Base-by-base conservation (phyloP, 345 rosid genomes). In the Hibiscus mutabilis region DNA sequence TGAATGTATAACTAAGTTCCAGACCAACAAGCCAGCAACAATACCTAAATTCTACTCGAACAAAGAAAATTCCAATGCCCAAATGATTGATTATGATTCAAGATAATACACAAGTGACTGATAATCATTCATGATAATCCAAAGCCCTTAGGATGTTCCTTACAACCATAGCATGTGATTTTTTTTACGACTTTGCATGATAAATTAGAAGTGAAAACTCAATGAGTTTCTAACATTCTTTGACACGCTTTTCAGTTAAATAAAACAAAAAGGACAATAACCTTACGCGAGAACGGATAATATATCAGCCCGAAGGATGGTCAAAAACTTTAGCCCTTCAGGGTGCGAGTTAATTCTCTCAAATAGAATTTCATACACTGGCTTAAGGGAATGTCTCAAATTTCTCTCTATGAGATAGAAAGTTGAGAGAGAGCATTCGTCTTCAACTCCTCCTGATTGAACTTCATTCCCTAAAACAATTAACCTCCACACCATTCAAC, bases 341-440 rank as follows among this genome's bases (percentile, higher is more conserved):
- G 90, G 87, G 72, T 95, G 93, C 37, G 83, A 92, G 80, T 92
- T 92, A 68, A 95, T 79, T 66, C 94, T 82, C 77, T 95, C 96
- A 79, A 95, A 95, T 61, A 95, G 89, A 75, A 79, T 74, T 79
- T 89, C 96, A 84, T 90, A 92, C 13, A 76, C 74, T 24, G 98
- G 98, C 84, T 83, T 79, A 59, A 92, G 92, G 64, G 89, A 85
- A 69, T 90, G 96, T 69, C 97, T 90, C 78, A 92, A 74, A 76
- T 87, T 92, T 72, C 86, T 70, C 81, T 95, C 99, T 69, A 86
- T 78, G 56, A 92, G 93, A 71, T 89, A 92, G 79, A 89, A 92
- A 73, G 83, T 77, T 78, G 91, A 85, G 61, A 86, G 78, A 73
- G 52, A 62, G 60, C 84, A 82, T 33, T 84, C 99, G 58, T 82